Evolutionary conservation across 208 protist genomes (phyloP), one percentile per base, ranked within the genome.

Genomic region (Novymonas esmeraldas): DNA sequence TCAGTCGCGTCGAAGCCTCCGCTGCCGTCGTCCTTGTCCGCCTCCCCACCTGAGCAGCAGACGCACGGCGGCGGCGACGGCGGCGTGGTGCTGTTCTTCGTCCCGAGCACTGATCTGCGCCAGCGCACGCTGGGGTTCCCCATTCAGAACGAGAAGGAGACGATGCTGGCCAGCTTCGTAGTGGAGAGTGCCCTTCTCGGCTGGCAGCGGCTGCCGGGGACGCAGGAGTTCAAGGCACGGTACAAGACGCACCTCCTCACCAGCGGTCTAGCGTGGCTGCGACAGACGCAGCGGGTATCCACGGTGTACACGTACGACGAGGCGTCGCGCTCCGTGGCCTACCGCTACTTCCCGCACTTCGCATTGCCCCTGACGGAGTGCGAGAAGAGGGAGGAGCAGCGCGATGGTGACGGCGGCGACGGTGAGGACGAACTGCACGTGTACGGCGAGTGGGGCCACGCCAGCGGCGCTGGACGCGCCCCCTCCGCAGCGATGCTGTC

Each of bases 261-360:
- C 33, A 34, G 38, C 46, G 75, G 75, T 11, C 29, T 81, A 14
- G 44, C 48, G 22, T 61, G 55, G 52, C 50, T 81, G 49, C 58
- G 39, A 14, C 68, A 62, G 2, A 14, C 33, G 36, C 75, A 76
- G 29, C 65, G 58, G 24, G 34, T 76, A 2, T 36, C 73, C 2
- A 16, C 69, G 9, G 10, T 64, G 34, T 90, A 85, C 60, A 28
- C 85, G 36, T 66, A 67, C 46, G 69, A 73, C 29, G 65, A 38
- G 33, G 20, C 38, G 0, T 76, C 67, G 7, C 49, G 70, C 24
- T 52, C 58, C 28, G 39, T 79, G n/a, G 22, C 62, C 18, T 72
- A 73, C 31, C 77, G 81, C 18, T 76, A 54, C 13, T 87, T 87
- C 49, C 81, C 81, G 4, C 54, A 54, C n/a, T 87, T 75, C 29